A percentile compares a stretch with the other conserved stretches of the same genome.
Evolutionary conservation across 176 grass and related monocot species (phyloP).

Genomic region (barley (Hordeum vulgare)): MorexV3_pseudomolecules_assembly NC_058520.1:41307394-41307893

Average conservation of each 20-base stretch:
- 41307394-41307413: no score
- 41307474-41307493: no score
- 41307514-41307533: not conserved
- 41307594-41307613: not conserved
- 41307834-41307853: no score
- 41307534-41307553: not conserved
- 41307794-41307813: not conserved
- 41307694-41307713: not conserved
- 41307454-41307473: no score
- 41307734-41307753: not conserved
- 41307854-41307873: no score
- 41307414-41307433: no score
- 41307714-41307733: not conserved
- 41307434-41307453: no score
- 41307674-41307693: not conserved
- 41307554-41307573: not conserved
- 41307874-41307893: no score
- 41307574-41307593: not conserved
- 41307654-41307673: not conserved
- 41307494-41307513: no score
- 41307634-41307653: not conserved
- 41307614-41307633: constrained; percentile 25
- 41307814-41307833: no score
- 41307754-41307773: not conserved
- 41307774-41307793: not conserved